A percentile compares a stretch with the other conserved stretches of the same genome.
Evolutionary conservation across 73 alveolate genomes (phyloP).

Genomic region (Symbiodinium natans): DNA sequence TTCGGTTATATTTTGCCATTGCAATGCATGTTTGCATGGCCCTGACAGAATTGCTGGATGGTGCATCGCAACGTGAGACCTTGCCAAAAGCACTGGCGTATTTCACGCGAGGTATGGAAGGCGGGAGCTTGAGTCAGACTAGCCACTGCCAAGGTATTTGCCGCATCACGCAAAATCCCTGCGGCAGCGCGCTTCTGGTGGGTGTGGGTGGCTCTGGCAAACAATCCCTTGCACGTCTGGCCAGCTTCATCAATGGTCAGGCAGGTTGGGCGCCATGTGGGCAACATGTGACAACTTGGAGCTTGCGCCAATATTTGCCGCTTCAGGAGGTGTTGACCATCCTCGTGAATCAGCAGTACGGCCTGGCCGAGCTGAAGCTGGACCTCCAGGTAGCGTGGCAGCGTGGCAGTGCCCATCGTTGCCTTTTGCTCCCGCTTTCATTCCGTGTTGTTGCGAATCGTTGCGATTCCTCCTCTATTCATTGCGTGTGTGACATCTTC

Average conservation of each 20-base stretch:
- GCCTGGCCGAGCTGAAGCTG: slow-evolving; percentile 97
- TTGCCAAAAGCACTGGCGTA: too few relatives aligned
- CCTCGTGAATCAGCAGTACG: slow-evolving; percentile 98
- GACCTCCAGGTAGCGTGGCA: slow-evolving; percentile 20
- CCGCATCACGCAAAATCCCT: slow-evolving; percentile 99
- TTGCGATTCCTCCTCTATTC: too few relatives aligned
- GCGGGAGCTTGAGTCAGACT: too few relatives aligned
- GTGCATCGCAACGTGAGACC: too few relatives aligned
- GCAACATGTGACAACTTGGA: not conserved
- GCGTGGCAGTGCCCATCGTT: too few relatives aligned
- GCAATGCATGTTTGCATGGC: slow-evolving; percentile 95
- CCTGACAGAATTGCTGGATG: too few relatives aligned
- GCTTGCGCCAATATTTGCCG: not conserved
- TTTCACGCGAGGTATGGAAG: too few relatives aligned
- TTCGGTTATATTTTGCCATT: slow-evolving; percentile 30
- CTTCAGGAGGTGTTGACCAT: slow-evolving; percentile 96
- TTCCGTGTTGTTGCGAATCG: too few relatives aligned
- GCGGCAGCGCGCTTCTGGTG: slow-evolving; percentile 99
- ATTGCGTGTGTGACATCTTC: too few relatives aligned
- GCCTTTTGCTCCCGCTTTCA: too few relatives aligned
- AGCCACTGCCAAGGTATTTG: slow-evolving; percentile 98
- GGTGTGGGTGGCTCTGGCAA: slow-evolving; percentile 99
- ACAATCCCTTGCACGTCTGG: slow-evolving; percentile 98
- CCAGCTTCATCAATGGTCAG: slow-evolving; percentile 98
- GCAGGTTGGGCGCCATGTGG: slow-evolving; percentile 85